Evolutionary conservation across 1,284 basidiomycete species (phyloP).

Genomic region (Ceratobasidium sp.): DNA sequence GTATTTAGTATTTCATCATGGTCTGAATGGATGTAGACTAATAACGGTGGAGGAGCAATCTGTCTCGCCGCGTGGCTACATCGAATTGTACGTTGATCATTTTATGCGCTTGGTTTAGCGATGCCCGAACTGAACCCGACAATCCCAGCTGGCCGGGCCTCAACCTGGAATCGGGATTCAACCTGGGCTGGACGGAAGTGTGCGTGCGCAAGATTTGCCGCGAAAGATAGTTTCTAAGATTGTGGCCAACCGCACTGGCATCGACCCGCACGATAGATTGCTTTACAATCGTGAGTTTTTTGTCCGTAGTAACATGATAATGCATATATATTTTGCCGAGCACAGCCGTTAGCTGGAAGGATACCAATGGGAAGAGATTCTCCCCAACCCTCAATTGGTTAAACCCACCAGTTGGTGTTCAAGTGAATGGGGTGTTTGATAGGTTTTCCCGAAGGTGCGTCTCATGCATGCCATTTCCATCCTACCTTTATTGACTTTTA

Average conservation of each 20-base stretch:
- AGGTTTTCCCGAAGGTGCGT: conserved; percentile 25
- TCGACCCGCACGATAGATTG: too few species aligned
- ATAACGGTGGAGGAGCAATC: conserved; percentile 61
- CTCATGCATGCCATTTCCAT: neutral
- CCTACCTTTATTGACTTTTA: neutral
- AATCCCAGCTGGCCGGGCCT: conserved; percentile 38
- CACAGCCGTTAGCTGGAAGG: conserved; percentile 1
- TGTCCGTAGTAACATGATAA: too few species aligned
- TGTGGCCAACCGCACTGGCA: neutral
- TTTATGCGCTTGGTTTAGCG: neutral
- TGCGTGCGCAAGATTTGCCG: conserved; percentile 22
- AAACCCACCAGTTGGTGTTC: conserved; percentile 1
- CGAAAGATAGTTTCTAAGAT: conserved; percentile 25
- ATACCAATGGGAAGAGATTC: neutral
- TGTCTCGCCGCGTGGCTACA: conserved; percentile 35
- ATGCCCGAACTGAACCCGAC: too few species aligned
- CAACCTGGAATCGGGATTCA: conserved; percentile 12
- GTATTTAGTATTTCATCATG: too few species aligned
- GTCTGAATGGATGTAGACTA: conserved; percentile 52
- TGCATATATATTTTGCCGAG: neutral
- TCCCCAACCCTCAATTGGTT: conserved; percentile 31
- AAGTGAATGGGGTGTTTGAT: conserved; percentile 21
- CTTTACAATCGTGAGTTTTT: too few species aligned
- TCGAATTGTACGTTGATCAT: conserved; percentile 9
- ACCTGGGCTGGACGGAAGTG: conserved; percentile 26